Percentiles rank a stretch among this genome's conserved stretches.
Conservation (phyloP, 2,329 filamentous ascomycete species). For the Hortaea werneckii region DNA sequence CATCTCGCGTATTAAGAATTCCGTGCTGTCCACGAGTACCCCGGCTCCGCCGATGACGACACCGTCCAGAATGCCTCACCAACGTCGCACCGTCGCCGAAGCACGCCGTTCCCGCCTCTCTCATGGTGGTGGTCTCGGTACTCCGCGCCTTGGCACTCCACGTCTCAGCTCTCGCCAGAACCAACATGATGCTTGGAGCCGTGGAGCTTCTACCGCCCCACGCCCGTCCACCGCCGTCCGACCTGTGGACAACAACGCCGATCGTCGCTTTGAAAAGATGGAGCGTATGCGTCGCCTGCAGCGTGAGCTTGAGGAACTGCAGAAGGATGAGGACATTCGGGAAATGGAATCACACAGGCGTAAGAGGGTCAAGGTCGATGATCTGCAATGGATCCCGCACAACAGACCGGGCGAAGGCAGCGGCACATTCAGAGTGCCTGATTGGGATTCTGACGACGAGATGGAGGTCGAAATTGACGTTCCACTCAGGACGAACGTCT, state of each 20-base stretch:
- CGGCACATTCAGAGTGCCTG: conserved; percentile 22
- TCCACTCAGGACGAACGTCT: conserved; percentile 14
- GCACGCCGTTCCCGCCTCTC: conserved; percentile 3
- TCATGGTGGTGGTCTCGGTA: not conserved
- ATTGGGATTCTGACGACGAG: conserved; percentile 23
- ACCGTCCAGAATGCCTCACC: not conserved
- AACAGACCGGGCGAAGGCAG: conserved; percentile 19
- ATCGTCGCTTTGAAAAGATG: conserved; percentile 18
- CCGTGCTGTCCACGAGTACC: not conserved
- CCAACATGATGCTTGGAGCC: conserved; percentile 1
- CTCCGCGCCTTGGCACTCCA: not conserved
- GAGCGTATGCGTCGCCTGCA: conserved; percentile 12
- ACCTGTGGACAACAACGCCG: conserved; percentile 18
- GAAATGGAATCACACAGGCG: conserved; percentile 15
- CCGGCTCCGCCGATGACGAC: not conserved
- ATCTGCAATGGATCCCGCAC: conserved; percentile 20
- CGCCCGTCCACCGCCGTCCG: not conserved
- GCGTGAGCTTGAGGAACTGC: conserved; percentile 13
- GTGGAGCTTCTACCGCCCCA: conserved; percentile 2
- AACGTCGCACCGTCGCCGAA: conserved; percentile 3
- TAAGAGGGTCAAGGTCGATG: conserved; percentile 25
- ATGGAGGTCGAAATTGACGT: conserved; percentile 23
- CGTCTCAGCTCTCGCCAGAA: conserved; percentile 3
- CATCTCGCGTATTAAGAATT: not conserved
- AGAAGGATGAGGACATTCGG: conserved; percentile 16